These are phyloP conservation scores for Leccinum fibrillosum DNA, from an alignment of 768 basidiomycete genomes.

Conservation along the genomic window DNA sequence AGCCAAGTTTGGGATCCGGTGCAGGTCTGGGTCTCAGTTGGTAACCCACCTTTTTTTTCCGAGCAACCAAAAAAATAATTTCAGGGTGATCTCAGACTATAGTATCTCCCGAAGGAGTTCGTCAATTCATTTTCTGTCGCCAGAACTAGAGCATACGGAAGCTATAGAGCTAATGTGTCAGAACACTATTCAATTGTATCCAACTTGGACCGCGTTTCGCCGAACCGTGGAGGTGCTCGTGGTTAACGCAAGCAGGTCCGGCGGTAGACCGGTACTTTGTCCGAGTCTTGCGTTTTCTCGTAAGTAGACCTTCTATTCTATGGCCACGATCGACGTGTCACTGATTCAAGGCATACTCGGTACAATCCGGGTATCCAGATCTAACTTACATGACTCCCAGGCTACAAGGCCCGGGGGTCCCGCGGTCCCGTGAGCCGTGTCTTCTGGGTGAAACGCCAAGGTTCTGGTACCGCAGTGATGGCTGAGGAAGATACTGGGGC, in stretches of 20 bases:
- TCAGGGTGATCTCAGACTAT: background rate
- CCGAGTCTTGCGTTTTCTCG: background rate
- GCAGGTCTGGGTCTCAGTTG: background rate
- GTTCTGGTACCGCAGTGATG: background rate
- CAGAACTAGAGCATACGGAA: background rate
- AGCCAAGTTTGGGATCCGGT: background rate
- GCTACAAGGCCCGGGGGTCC: background rate
- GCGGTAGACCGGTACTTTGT: background rate
- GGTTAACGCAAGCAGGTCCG: background rate
- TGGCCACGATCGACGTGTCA: background rate
- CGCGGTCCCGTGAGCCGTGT: background rate
- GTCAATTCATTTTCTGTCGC: background rate
- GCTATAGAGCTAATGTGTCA: background rate
- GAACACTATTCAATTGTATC: background rate
- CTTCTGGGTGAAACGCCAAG: background rate
- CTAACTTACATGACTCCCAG: background rate
- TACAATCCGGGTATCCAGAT: background rate
- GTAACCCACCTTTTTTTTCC: background rate
- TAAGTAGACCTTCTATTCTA: background rate
- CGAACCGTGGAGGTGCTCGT: background rate
- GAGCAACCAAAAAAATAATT: background rate
- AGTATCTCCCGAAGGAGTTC: background rate
- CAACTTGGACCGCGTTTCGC: background rate
- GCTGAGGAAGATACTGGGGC: background rate
- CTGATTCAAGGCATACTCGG: background rate